Percentiles rank a stretch among this genome's conserved stretches.
Conservation (phyloP, 257 asterid genomes). For the Paulownia fortunei region DNA sequence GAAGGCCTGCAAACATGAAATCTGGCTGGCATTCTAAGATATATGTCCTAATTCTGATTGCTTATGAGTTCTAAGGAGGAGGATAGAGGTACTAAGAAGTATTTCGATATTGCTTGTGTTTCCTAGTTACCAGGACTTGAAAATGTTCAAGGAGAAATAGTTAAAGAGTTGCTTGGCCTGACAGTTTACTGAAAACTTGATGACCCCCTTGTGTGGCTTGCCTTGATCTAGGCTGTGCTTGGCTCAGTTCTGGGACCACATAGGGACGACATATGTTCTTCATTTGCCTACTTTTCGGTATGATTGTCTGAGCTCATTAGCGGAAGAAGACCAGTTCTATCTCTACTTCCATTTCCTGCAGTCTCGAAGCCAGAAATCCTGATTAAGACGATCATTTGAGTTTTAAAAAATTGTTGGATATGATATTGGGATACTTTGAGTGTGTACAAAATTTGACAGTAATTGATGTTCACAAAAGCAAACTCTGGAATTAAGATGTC, state of each 20-base stretch:
- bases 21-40: too few relatives aligned
- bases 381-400: not conserved
- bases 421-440: not conserved
- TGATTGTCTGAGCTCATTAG: not conserved
- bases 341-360: not conserved
- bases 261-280: not conserved
- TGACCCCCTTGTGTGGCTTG: not conserved
- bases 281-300: slow-evolving; percentile 1
- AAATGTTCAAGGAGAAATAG: not conserved
- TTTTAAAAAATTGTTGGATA: not conserved
- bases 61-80: too few relatives aligned
- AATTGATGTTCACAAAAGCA: too few relatives aligned
- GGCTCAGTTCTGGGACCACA: not conserved
- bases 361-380: not conserved
- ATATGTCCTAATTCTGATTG: too few relatives aligned
- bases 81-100: not conserved
- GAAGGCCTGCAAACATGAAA: too few relatives aligned
- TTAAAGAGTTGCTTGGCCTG: not conserved
- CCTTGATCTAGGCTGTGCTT: not conserved
- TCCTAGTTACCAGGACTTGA: not conserved
- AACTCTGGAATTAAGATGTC: too few relatives aligned
- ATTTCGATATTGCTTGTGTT: not conserved
- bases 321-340: not conserved
- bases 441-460: not conserved
- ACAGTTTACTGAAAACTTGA: not conserved